Conservation (phyloP, 176 grass and related monocot species). For the Avena sativa region DNA sequence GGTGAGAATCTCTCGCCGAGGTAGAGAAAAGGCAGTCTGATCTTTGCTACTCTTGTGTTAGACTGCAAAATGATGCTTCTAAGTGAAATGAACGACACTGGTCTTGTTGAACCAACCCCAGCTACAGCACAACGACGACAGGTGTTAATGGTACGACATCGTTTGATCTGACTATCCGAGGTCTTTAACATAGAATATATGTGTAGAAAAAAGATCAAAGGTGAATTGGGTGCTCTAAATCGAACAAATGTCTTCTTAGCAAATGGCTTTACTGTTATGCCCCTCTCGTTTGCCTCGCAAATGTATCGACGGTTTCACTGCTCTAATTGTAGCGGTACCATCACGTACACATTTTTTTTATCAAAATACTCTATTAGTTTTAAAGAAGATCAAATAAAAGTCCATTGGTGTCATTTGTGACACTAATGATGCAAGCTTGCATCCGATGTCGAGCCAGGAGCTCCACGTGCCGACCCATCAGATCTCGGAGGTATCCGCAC, state of each 20-base stretch:
- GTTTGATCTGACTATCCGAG: background rate
- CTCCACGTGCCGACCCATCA: background rate
- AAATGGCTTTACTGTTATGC: background rate
- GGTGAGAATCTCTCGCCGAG: conserved; percentile 13
- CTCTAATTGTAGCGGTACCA: no score
- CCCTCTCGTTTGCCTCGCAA: no score
- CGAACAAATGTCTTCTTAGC: background rate
- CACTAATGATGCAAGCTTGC: no score
- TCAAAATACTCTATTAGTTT: no score
- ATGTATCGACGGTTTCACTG: no score
- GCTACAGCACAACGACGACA: background rate
- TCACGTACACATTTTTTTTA: no score
- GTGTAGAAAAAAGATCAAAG: background rate
- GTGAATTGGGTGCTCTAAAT: background rate
- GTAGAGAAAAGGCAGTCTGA: background rate
- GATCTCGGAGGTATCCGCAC: background rate
- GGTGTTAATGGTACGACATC: background rate
- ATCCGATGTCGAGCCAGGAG: no score
- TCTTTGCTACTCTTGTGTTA: conserved; percentile 8
- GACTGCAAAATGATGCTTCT: conserved; percentile 12
- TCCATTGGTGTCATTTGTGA: no score
- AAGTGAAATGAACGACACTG: background rate
- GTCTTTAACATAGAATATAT: background rate
- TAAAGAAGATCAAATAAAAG: no score
- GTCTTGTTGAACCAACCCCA: conserved; percentile 22